Base-by-base conservation (phyloP, 176 grass and related monocot species). In the Oryza meridionalis region DNA sequence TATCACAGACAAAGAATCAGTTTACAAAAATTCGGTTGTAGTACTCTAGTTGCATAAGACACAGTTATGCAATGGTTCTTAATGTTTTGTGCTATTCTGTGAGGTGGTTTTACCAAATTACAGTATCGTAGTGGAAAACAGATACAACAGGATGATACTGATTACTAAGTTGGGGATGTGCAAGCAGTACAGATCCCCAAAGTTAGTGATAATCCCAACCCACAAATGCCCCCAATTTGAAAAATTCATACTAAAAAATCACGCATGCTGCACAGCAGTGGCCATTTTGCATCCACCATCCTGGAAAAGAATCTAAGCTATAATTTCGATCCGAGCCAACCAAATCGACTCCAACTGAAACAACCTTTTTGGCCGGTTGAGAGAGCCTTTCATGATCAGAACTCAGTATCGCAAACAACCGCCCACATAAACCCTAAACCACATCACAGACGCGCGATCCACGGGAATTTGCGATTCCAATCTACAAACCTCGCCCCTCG, bases 371-470 rank as follows among this genome's bases (percentile, higher is more conserved):
- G 6, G 5, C 13, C 10, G 44, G 11, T 45, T 45, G 44, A 45
- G 9, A 51, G 27, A 27, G 7, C 43, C 22, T 51, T 40, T 51
- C 7, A 15, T 66, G 81, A 38, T 84, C 71, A 19, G 27, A 51
- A 25, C 19, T 44, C 49, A 66, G 26, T 72, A 44, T 24, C 66
- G 22, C 12, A 31, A 51, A 33, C 8, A 32, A 69, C 26, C 55
- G 9, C 29, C 46, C 38, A 14, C 45, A 12, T 79, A 86, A 80
- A 80, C 84, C 84, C 44, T 53, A 66, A 50, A 38, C 40, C 40
- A 11, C 59, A 66, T 63, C 9, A 21, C 42, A 65, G 17, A 25
- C 29, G 29, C 21, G 2, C 44, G 9, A 40, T 2, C 58, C 22
- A 24, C 9, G 11, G 3, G 43, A 58, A 75, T 21, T 40, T 7